A percentile compares a stretch with the other conserved stretches of the same genome.
These are phyloP conservation scores for Hypericum androsaemum DNA, from an alignment of 345 rosid genomes.

Conservation along the genomic window DNA sequence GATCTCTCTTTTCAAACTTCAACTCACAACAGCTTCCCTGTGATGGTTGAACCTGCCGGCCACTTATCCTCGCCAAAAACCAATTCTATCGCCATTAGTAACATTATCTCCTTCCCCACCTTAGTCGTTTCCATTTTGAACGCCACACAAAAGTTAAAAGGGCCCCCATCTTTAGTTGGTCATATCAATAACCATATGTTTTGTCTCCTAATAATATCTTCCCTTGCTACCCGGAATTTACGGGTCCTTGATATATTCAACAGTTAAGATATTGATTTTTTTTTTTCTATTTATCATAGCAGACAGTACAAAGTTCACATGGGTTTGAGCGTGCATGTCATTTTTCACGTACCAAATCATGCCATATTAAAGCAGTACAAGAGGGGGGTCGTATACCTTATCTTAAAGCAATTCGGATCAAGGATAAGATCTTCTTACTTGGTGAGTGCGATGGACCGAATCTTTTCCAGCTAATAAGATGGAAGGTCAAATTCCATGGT, in stretches of 20 bases:
- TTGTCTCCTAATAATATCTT: slow-evolving; percentile 1
- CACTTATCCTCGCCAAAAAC: slow-evolving; percentile 15
- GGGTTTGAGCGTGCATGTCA: slow-evolving; percentile 13
- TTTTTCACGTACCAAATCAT: slow-evolving; percentile 20
- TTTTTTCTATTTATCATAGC: too few relatives aligned
- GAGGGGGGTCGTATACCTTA: slow-evolving; percentile 27
- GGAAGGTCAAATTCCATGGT: neutral
- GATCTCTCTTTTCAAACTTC: slow-evolving; percentile 5
- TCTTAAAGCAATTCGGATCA: slow-evolving; percentile 20
- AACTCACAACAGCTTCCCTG: slow-evolving; percentile 12
- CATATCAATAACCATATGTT: neutral
- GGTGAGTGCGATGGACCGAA: neutral
- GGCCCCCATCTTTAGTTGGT: too few relatives aligned
- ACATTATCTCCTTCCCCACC: slow-evolving; percentile 25
- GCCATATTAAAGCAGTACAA: slow-evolving; percentile 40
- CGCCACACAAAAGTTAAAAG: neutral
- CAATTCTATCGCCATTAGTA: too few relatives aligned
- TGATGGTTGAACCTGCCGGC: slow-evolving; percentile 25
- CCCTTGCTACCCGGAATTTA: neutral
- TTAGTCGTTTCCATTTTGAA: slow-evolving; percentile 6
- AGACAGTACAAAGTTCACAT: too few relatives aligned
- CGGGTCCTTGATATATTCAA: neutral
- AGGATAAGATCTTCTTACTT: slow-evolving; percentile 27
- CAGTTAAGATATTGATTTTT: too few relatives aligned
- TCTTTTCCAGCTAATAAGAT: slow-evolving; percentile 16